Conservation (phyloP, 139 green algal genomes). For the Trebouxia sp. region DNA sequence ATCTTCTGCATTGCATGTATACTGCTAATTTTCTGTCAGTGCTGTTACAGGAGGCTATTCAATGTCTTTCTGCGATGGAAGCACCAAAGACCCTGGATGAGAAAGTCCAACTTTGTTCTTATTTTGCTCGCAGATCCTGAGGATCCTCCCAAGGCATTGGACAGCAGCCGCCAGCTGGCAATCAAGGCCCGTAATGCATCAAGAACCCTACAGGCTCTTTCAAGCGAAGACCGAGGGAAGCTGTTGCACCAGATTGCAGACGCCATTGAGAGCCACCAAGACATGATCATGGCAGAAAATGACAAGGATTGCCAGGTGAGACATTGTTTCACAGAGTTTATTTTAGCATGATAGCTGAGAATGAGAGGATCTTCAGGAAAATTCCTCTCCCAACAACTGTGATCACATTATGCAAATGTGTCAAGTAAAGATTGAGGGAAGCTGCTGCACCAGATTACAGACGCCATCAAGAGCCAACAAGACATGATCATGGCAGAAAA, state of each 20-base stretch:
- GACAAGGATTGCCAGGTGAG: constrained; percentile 65
- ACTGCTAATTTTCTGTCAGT: too few species aligned
- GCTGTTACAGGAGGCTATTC: too few species aligned
- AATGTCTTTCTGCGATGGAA: too few species aligned
- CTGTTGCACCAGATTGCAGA: constrained; percentile 85
- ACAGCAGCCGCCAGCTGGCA: constrained; percentile 53
- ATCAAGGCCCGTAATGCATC: constrained; percentile 74
- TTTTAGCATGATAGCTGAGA: not conserved
- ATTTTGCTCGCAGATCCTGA: not conserved
- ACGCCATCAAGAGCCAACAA: constrained; percentile 75
- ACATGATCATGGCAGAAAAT: constrained; percentile 87
- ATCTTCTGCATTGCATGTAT: too few species aligned
- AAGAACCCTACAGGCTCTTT: constrained; percentile 77
- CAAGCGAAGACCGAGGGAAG: constrained; percentile 44
- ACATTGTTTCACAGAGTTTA: constrained; percentile 9
- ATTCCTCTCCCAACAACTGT: not conserved
- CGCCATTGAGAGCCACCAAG: constrained; percentile 71
- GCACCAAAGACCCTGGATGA: too few species aligned
- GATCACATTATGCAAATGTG: not conserved
- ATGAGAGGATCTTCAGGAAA: not conserved
- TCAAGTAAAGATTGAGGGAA: constrained; percentile 44
- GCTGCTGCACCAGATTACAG: constrained; percentile 82
- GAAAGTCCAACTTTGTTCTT: too few species aligned
- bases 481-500: constrained; percentile 87
- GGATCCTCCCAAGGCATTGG: not conserved